These are phyloP conservation scores for Xenoacremonium recifei DNA, from an alignment of 2,329 filamentous ascomycete genomes.

Conservation along the genomic window DNA sequence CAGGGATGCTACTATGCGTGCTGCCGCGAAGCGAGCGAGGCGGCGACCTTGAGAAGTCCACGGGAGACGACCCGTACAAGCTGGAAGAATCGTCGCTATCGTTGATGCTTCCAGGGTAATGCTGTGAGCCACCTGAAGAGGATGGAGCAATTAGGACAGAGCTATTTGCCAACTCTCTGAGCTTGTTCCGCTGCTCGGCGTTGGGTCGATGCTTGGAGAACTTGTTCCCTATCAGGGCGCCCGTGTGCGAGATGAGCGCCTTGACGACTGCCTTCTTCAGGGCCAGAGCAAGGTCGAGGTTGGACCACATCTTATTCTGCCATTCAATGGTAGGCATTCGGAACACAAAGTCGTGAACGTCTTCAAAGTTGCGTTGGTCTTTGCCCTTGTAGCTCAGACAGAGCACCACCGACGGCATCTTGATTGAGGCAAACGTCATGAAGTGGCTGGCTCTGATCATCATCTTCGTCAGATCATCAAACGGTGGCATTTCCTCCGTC, in stretches of 20 bases:
- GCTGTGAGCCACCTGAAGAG: conserved; percentile 34
- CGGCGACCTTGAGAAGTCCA: conserved; percentile 60
- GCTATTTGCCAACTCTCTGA: conserved; percentile 81
- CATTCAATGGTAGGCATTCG: conserved; percentile 92
- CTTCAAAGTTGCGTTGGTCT: conserved; percentile 91
- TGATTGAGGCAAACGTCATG: conserved; percentile 95
- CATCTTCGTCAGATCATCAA: conserved; percentile 95
- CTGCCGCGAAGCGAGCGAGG: conserved; percentile 50
- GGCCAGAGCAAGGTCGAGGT: conserved; percentile 86
- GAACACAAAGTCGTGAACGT: conserved; percentile 97
- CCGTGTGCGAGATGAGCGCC: conserved; percentile 90
- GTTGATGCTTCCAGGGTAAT: conserved; percentile 42
- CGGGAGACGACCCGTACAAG: conserved; percentile 49
- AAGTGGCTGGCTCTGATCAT: conserved; percentile 92
- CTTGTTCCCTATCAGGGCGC: conserved; percentile 96
- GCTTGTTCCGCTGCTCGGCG: conserved; percentile 72
- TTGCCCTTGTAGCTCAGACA: conserved; percentile 97
- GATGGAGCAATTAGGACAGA: conserved; percentile 60
- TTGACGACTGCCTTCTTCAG: conserved; percentile 94
- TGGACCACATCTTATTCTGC: conserved; percentile 98
- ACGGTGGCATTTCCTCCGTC: conserved; percentile 58
- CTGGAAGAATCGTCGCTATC: conserved; percentile 59
- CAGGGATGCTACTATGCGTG: conserved; percentile 47
- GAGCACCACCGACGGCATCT: conserved; percentile 90
- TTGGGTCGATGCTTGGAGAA: conserved; percentile 84